Percentiles rank a stretch among this genome's conserved stretches.
Evolutionary conservation across 163 green algal genomes (phyloP).

Genomic region (Smithsoniella earleae): DNA sequence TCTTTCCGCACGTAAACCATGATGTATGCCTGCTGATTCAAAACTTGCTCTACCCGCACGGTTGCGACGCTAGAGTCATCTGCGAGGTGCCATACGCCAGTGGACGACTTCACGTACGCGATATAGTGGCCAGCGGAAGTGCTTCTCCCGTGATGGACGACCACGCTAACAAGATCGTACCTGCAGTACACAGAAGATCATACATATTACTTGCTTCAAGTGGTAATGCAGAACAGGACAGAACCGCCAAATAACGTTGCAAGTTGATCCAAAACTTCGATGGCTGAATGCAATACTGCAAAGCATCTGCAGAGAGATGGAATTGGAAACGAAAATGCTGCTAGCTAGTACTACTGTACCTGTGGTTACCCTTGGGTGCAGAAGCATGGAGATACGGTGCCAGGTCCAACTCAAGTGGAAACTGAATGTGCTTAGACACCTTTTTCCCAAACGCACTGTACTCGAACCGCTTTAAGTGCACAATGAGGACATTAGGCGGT

Average conservation of each 20-base stretch:
- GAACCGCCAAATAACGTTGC: no score
- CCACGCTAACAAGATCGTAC: slow-evolving; percentile 86
- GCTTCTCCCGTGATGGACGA: slow-evolving; percentile 75
- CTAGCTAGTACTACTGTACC: no score
- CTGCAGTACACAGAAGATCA: slow-evolving; percentile 28
- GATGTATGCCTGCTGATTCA: slow-evolving; percentile 89
- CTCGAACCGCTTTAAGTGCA: slow-evolving; percentile 85
- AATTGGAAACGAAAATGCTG: no score
- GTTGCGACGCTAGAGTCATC: slow-evolving; percentile 65
- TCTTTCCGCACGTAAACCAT: slow-evolving; percentile 79
- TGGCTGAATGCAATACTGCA: no score
- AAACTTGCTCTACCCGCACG: slow-evolving; percentile 42
- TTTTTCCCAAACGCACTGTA: slow-evolving; percentile 66
- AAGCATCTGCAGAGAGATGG: no score
- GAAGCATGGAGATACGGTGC: slow-evolving; percentile 56
- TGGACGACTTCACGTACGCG: slow-evolving; percentile 67
- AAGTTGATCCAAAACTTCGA: no score
- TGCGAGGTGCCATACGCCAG: slow-evolving; percentile 73
- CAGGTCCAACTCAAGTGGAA: slow-evolving; percentile 64
- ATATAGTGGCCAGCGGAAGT: slow-evolving; percentile 92
- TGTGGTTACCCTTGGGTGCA: slow-evolving; percentile 6
- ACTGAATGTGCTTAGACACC: slow-evolving; percentile 70
- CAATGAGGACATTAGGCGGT: slow-evolving; percentile 60
- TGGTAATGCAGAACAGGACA: no score
- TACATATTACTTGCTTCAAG: no score